Evolutionary conservation across 495 filamentous ascomycete genomes (phyloP), one percentile per base, ranked within the genome.

Genomic region (Bathelium albidoporum): DNA sequence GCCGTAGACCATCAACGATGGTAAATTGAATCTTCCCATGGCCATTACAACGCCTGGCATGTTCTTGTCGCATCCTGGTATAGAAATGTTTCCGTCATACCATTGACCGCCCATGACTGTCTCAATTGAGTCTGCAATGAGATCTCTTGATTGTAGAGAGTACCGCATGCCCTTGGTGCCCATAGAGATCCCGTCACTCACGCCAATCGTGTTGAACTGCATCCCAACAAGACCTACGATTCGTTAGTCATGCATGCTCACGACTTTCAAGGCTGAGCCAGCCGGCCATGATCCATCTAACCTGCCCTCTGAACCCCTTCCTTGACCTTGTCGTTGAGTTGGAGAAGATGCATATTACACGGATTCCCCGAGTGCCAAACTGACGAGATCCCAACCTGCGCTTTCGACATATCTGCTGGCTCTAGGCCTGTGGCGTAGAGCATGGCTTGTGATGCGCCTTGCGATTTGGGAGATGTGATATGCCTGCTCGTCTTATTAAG

Each of bases 41-140:
- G 94, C 95, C 79, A 98, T 98, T 64, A 97, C 77, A 39, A 97
- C 94, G 77, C 94, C 94, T 7, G 94, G 94, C 95, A 98, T 97
- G 77, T 98, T 98, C 86, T 98, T 98, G 81, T 98, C 95, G 75
- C 94, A 98, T 44, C 94, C 94, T n/a, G 94, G 94, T 69, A 98
- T 89, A 22, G 90, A 95, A 72, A 98, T 90, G 73, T 97, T 97
- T 71, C 89, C 94, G 75, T 98, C 94, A 73, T 98, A 98, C 95
- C 94, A 98, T 80, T 98, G 94, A 14, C 90, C 94, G 58, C 90
- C 84, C 94, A 98, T 98, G 44, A 97, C 94, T 7, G 95, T 97
- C 82, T 98, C 95, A 69, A 98, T 94, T 36, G 88, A 92, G 76
- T 98, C 95, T 66, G 94, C 94, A 71, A 98, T 98, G 66, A 98